Base-by-base conservation (phyloP, 768 basidiomycete genomes). In the Boletus reticuloceps region DNA sequence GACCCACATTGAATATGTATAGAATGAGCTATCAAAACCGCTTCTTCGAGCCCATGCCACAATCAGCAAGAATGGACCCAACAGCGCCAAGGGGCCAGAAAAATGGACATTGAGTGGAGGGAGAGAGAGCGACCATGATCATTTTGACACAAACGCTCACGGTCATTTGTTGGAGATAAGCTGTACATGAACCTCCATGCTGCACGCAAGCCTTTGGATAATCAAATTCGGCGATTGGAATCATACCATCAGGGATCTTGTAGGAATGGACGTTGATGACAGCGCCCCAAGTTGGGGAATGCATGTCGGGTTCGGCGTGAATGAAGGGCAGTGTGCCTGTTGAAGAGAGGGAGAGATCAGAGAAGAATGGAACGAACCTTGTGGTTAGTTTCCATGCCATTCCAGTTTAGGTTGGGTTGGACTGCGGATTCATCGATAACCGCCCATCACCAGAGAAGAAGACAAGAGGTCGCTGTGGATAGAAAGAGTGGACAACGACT, bases 341-440 rank as follows among this genome's bases (percentile, higher is more conserved):
- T 42, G 41, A 53, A 29, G 36, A 50, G 22, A 22, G 43, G 45
- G 17, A 36, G n/a, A 16, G 38, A 43, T 25, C 31, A 17, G 10
- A 34, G 44, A 41, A 59, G 50, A 65, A 55, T 42, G 54, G 42
- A 54, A 62, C 44, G 58, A 34, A 29, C 54, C 32, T 39, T 51
- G 38, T 54, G 64, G 34, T 36, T 20, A 12, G 34, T 66, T 53
- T 63, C 64, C 29, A 65, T 60, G 64, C 61, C 50, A 47, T 49
- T 63, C 66, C 36, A 7, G 51, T 55, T 3, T 51, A 51, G 46
- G 36, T n/a, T 54, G 43, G 36, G 34, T 20, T 31, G 51, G n/a
- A 36, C 52, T 62, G 57, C 53, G 54, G 49, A 47, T 37, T 32
- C 45, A 54, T 50, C n/a, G 59, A 62, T 62, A 53, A 40, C 51